A percentile compares a stretch with the other conserved stretches of the same genome.
phyloP scores from a whole-genome alignment of 2,329 filamentous ascomycete genomes.

The Chaetomiaceae sp. region DNA sequence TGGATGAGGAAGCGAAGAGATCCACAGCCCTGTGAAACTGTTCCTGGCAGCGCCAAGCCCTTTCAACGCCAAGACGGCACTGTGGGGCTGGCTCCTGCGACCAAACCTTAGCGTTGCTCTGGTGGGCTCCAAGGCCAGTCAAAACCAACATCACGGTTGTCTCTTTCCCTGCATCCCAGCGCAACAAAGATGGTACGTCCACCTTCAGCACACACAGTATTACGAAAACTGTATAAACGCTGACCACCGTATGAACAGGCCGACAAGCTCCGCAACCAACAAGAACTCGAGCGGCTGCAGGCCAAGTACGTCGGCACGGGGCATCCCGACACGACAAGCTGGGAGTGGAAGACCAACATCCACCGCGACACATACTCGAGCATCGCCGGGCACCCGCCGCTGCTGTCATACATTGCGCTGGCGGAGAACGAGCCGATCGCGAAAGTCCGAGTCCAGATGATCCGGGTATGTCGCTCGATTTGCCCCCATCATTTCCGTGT shows the following conservation, averaged over 20 bases:
- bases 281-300: slow-evolving; percentile 95
- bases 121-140: background rate
- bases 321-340: slow-evolving; percentile 92
- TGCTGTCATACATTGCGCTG: slow-evolving; percentile 83
- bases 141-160: background rate
- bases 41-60: background rate
- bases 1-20: background rate
- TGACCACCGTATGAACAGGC: slow-evolving; percentile 49
- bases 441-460: slow-evolving; percentile 72
- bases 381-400: slow-evolving; percentile 82
- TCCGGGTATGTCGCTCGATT: slow-evolving; percentile 52
- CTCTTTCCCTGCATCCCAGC: background rate
- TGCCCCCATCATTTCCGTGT: background rate
- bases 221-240: background rate
- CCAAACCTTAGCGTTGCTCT: background rate
- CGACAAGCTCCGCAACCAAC: slow-evolving; percentile 95
- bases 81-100: background rate
- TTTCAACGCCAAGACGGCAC: slow-evolving; percentile 6
- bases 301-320: slow-evolving; percentile 94
- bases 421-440: slow-evolving; percentile 81
- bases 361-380: slow-evolving; percentile 87
- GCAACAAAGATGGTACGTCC: slow-evolving; percentile 19
- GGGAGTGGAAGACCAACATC: slow-evolving; percentile 97
- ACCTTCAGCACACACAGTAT: too few species aligned
- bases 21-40: too few species aligned